Conservation (phyloP, 73 alveolate genomes). For the Urostyla sp. region DNA sequence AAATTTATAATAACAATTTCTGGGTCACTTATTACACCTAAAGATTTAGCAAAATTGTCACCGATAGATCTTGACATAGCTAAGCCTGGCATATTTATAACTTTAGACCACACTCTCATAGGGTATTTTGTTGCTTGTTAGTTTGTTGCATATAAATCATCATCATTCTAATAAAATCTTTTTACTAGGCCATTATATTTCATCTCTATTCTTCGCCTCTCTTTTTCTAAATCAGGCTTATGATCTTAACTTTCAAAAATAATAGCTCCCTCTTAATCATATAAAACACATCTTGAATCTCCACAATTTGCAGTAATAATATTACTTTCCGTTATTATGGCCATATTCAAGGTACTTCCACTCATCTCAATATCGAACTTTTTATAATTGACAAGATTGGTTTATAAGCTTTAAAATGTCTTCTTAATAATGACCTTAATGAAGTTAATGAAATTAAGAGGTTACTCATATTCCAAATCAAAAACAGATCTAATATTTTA, state of each 20-base stretch:
- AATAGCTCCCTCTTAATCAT: constrained; percentile 48
- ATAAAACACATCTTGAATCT: constrained; percentile 73
- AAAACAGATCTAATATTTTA: neutral
- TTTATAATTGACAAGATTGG: constrained; percentile 2
- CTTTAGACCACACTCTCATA: constrained; percentile 45
- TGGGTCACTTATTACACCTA: constrained; percentile 57
- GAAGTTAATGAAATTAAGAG: too few relatives aligned
- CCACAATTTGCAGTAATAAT: constrained; percentile 77
- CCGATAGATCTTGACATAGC: constrained; percentile 63
- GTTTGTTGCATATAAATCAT: neutral
- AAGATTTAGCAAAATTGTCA: constrained; percentile 19
- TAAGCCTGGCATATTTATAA: constrained; percentile 44
- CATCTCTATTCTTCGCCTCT: constrained; percentile 66
- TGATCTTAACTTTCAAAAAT: constrained; percentile 64
- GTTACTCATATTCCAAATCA: too few relatives aligned
- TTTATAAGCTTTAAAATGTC: too few relatives aligned
- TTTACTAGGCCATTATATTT: constrained; percentile 23
- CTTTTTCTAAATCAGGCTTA: constrained; percentile 61
- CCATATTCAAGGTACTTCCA: constrained; percentile 21
- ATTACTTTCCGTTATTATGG: constrained; percentile 2
- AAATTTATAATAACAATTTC: neutral
- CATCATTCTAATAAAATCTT: neutral
- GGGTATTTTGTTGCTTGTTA: constrained; percentile 1
- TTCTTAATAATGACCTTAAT: too few relatives aligned
- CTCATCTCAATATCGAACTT: constrained; percentile 19